Evolutionary conservation across 1,284 basidiomycete species (phyloP).

Genomic region (Fomitopsis schrenkii): DNA sequence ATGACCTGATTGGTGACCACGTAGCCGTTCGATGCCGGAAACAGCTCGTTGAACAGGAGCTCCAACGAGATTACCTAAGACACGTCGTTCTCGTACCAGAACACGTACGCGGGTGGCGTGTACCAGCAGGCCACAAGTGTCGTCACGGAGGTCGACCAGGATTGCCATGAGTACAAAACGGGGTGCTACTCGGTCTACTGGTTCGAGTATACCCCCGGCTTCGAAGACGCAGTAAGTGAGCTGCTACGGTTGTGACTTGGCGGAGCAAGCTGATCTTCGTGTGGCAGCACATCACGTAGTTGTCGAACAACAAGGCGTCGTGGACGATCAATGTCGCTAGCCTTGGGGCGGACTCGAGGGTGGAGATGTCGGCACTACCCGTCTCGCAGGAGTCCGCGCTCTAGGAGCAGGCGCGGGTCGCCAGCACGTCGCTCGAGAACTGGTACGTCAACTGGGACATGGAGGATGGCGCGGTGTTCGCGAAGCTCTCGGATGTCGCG

Average conservation of each 20-base stretch:
- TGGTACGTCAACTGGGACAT: constrained; percentile 66
- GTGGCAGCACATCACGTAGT: constrained; percentile 55
- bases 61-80: constrained; percentile 46
- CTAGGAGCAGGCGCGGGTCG: constrained; percentile 53
- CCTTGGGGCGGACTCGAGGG: constrained; percentile 46
- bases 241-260: constrained; percentile 4
- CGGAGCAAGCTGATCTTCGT: constrained; percentile 12
- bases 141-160: constrained; percentile 39
- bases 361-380: constrained; percentile 52
- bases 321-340: constrained; percentile 58
- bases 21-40: constrained; percentile 59
- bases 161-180: constrained; percentile 45
- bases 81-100: constrained; percentile 40
- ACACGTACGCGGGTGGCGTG: constrained; percentile 50
- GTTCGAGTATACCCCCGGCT: constrained; percentile 39
- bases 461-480: constrained; percentile 44
- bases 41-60: constrained; percentile 48
- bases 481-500: constrained; percentile 52
- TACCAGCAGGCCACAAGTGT: constrained; percentile 63
- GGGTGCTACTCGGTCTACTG: constrained; percentile 48
- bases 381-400: constrained; percentile 71
- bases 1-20: neutral
- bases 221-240: constrained; percentile 32
- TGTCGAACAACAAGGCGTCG: constrained; percentile 42
- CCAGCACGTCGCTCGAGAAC: constrained; percentile 57